A percentile compares a stretch with the other conserved stretches of the same genome.
Conservation (phyloP, 345 rosid genomes). For the Schrenkiella parvula region DNA sequence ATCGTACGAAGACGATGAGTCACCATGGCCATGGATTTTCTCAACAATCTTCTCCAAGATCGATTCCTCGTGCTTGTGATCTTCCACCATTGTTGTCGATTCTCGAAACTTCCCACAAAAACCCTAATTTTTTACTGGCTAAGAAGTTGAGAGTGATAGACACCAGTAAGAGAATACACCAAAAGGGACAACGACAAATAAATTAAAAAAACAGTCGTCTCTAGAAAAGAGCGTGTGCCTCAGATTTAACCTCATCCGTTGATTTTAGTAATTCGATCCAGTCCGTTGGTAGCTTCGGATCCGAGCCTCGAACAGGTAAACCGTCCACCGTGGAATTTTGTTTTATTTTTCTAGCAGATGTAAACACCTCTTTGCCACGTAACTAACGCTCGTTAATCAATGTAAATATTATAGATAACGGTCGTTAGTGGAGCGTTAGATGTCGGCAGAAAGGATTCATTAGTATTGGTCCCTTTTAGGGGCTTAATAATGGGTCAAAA, state of each 20-base stretch:
- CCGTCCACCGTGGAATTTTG: neutral
- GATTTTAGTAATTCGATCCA: neutral
- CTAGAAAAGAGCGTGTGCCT: neutral
- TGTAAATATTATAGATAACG: neutral
- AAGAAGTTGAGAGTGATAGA: neutral
- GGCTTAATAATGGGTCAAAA: neutral
- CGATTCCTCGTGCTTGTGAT: conserved; percentile 33
- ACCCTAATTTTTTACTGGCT: neutral
- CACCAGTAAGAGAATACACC: neutral
- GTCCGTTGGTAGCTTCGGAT: conserved; percentile 1
- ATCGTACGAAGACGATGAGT: conserved; percentile 50
- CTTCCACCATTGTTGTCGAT: conserved; percentile 24
- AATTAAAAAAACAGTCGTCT: neutral
- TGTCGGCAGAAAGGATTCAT: neutral
- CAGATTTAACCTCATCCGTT: conserved; percentile 11
- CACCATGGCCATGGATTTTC: conserved; percentile 40
- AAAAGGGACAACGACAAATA: neutral
- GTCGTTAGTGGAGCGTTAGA: neutral
- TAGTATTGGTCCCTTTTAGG: neutral
- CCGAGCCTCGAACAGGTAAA: neutral
- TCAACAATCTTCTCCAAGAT: conserved; percentile 41
- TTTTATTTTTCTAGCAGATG: neutral
- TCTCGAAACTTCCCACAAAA: conserved; percentile 1
- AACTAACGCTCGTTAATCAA: conserved; percentile 4
- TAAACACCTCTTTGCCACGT: neutral